These are phyloP conservation scores for Metschnikowia amazonensis DNA, from an alignment of 805 yeast genomes.

Conservation along the genomic window DNA sequence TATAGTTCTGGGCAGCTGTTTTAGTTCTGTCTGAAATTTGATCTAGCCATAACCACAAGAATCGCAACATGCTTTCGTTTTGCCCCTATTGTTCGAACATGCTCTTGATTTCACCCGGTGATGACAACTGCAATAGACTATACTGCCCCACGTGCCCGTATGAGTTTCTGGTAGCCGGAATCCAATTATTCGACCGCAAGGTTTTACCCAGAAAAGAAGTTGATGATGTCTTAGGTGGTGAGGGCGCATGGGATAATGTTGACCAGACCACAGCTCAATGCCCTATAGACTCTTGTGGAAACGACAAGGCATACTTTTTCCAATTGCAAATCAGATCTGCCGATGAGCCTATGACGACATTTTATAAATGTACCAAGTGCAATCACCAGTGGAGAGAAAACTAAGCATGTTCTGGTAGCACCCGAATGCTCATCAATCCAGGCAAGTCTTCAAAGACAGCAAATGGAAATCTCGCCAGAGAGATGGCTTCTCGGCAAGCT, in stretches of 20 bases:
- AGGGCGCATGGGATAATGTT: conserved; percentile 98
- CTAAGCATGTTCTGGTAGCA: conserved; percentile 25
- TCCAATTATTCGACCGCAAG: conserved; percentile 82
- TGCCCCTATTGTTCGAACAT: conserved; percentile 94
- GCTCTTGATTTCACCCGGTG: conserved; percentile 63
- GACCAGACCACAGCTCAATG: conserved; percentile 94
- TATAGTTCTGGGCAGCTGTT: neutral
- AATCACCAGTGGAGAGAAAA: conserved; percentile 97
- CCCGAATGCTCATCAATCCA: neutral
- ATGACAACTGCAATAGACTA: conserved; percentile 59
- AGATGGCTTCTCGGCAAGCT: neutral
- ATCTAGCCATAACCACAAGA: neutral
- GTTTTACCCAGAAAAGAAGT: conserved; percentile 81
- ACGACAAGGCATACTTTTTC: conserved; percentile 90
- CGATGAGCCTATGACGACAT: conserved; percentile 99
- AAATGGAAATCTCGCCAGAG: conserved; percentile 1
- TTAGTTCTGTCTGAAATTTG: neutral
- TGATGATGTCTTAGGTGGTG: conserved; percentile 95
- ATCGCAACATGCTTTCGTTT: conserved; percentile 70
- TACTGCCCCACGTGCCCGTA: conserved; percentile 95
- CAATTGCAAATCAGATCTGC: conserved; percentile 96
- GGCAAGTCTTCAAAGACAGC: neutral
- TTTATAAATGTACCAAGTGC: conserved; percentile 91
- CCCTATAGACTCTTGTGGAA: conserved; percentile 82
- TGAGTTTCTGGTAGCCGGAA: conserved; percentile 81